Conservation (phyloP, 2,329 filamentous ascomycete genomes). For the Macroventuria anomochaeta region DNA sequence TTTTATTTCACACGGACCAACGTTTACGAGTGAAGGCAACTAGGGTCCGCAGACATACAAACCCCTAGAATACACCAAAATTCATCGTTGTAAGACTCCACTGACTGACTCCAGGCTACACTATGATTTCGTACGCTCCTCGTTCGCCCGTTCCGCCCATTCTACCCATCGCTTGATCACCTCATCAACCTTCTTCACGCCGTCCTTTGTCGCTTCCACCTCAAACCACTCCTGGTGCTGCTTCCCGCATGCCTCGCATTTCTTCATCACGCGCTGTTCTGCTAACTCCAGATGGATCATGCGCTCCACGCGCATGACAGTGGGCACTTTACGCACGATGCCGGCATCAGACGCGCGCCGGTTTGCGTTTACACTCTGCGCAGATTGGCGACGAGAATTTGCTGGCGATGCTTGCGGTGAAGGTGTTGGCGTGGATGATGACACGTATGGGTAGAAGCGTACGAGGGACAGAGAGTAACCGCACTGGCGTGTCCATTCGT, state of each 20-base stretch:
- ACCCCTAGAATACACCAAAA: not conserved
- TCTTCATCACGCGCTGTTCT: slow-evolving; percentile 62
- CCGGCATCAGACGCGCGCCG: slow-evolving; percentile 30
- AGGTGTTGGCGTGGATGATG: slow-evolving; percentile 33
- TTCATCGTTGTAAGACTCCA: not conserved
- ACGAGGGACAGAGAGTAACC: slow-evolving; percentile 87
- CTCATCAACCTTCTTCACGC: slow-evolving; percentile 72
- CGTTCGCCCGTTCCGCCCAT: slow-evolving; percentile 68
- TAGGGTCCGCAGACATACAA: too few species aligned
- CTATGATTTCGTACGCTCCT: not conserved
- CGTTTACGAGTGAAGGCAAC: not conserved
- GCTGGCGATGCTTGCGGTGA: slow-evolving; percentile 35
- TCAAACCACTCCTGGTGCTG: slow-evolving; percentile 97
- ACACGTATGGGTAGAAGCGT: slow-evolving; percentile 86
- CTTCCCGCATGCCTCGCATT: slow-evolving; percentile 79
- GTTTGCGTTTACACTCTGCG: slow-evolving; percentile 14
- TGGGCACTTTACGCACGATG: slow-evolving; percentile 72
- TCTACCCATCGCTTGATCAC: slow-evolving; percentile 83
- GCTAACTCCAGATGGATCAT: slow-evolving; percentile 89
- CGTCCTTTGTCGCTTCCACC: slow-evolving; percentile 75
- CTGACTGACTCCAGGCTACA: too few species aligned
- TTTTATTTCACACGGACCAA: not conserved
- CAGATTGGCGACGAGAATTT: slow-evolving; percentile 3
- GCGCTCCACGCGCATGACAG: slow-evolving; percentile 86
- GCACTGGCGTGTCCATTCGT: slow-evolving; percentile 93